Evolutionary conservation across 257 asterid genomes (phyloP).

Genomic region (Solanum neorickii): DNA sequence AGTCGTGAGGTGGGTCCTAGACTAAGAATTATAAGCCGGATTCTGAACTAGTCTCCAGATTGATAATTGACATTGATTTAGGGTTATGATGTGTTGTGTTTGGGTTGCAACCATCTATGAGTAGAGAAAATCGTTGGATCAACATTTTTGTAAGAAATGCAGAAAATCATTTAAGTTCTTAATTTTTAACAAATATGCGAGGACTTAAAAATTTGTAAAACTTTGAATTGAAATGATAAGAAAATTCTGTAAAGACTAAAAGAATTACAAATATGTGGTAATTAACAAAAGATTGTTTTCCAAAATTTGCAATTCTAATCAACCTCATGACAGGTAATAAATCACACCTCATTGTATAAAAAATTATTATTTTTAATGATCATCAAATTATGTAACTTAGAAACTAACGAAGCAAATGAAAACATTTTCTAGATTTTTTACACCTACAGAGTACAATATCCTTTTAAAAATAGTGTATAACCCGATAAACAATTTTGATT

Average conservation of each 20-base stretch:
- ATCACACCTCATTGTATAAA: not conserved
- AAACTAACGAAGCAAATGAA: not conserved
- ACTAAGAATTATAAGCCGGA: no score
- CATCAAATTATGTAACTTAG: not conserved
- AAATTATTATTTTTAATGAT: no score
- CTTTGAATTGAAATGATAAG: not conserved
- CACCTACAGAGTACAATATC: not conserved
- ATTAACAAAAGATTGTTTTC: no score
- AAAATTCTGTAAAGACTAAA: not conserved
- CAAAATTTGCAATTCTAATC: not conserved
- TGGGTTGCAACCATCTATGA: not conserved
- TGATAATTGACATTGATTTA: no score
- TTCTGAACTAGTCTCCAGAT: no score
- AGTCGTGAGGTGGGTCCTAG: no score
- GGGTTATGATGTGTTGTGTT: not conserved
- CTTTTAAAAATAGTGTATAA: no score
- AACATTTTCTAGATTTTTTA: no score
- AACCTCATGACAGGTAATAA: not conserved
- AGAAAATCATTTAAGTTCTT: not conserved
- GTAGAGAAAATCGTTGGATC: no score
- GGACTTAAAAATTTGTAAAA: not conserved
- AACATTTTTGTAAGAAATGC: not conserved
- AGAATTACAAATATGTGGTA: not conserved
- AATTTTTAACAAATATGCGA: not conserved
- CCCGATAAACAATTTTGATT: rapidly evolving